Conservation (phyloP, 129 eudicot species). For the Heracleum sosnowskyi region DNA sequence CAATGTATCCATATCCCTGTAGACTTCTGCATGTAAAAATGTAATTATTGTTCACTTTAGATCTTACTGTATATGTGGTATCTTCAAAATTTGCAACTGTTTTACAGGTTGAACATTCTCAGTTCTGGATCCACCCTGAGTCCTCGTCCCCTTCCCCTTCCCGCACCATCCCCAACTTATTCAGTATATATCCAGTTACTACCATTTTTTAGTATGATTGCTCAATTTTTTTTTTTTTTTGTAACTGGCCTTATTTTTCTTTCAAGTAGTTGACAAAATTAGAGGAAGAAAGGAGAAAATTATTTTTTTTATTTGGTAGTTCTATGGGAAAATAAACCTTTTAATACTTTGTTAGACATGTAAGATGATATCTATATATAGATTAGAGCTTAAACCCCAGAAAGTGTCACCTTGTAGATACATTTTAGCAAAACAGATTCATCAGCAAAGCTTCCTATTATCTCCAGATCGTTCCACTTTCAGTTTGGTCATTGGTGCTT, state of each 20-base stretch:
- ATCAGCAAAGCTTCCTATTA: not conserved
- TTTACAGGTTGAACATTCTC: not conserved
- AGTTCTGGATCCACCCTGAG: not conserved
- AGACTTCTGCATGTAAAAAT: not conserved
- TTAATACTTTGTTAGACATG: not conserved
- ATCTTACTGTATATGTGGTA: not conserved
- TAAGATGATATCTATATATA: not conserved
- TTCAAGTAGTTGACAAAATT: not conserved
- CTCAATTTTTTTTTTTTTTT: not conserved
- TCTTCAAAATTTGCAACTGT: not conserved
- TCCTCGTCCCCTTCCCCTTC: not conserved
- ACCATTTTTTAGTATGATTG: not conserved
- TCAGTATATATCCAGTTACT: not conserved
- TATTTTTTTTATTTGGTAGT: not conserved
- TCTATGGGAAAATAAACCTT: not conserved
- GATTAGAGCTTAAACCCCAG: not conserved
- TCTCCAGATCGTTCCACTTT: not conserved
- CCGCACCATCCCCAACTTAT: not conserved
- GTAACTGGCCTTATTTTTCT: not conserved
- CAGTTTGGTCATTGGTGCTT: too few species aligned
- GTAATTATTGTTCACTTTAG: not conserved
- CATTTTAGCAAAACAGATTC: not conserved
- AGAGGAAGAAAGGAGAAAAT: not conserved
- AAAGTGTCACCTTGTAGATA: not conserved
- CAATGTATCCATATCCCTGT: not conserved